These are phyloP conservation scores for Penicillium psychrosexuale DNA, from an alignment of 2,329 filamentous ascomycete genomes.

Conservation along the genomic window DNA sequence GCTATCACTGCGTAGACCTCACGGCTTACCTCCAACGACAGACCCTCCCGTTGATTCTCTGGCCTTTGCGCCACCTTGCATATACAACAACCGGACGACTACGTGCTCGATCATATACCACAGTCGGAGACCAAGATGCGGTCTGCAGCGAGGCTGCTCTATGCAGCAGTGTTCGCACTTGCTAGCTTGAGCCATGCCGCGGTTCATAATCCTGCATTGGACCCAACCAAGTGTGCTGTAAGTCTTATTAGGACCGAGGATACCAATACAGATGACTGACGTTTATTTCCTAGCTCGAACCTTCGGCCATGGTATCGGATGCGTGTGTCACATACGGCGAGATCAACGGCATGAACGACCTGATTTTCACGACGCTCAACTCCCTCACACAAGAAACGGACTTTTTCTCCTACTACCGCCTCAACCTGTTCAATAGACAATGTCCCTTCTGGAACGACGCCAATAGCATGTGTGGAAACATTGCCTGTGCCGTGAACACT, in stretches of 20 bases:
- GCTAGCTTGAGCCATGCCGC: conserved; percentile 50
- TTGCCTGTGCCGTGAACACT: conserved; percentile 92
- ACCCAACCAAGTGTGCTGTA: conserved; percentile 53
- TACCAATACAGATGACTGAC: conserved; percentile 2
- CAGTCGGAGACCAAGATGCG: conserved; percentile 44
- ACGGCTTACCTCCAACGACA: background rate
- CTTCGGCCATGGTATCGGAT: conserved; percentile 84
- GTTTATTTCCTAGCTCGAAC: conserved; percentile 65
- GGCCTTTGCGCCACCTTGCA: conserved; percentile 5
- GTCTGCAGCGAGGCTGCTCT: conserved; percentile 55
- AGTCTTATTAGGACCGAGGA: conserved; percentile 28
- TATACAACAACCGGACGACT: background rate
- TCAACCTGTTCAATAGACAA: conserved; percentile 90
- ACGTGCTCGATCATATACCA: background rate
- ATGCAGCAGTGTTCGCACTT: conserved; percentile 60
- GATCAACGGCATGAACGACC: conserved; percentile 77
- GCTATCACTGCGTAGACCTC: background rate
- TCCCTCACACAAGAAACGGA: conserved; percentile 84
- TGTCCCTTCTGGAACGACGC: conserved; percentile 97
- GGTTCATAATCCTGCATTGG: conserved; percentile 38
- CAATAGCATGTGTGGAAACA: conserved; percentile 92
- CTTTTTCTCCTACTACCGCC: conserved; percentile 95
- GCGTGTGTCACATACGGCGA: conserved; percentile 91
- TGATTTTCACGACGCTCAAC: conserved; percentile 71
- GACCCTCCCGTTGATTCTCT: background rate